A percentile compares a stretch with the other conserved stretches of the same genome.
Conservation (phyloP, 768 basidiomycete genomes). For the Phaffia tasmanica region DNA sequence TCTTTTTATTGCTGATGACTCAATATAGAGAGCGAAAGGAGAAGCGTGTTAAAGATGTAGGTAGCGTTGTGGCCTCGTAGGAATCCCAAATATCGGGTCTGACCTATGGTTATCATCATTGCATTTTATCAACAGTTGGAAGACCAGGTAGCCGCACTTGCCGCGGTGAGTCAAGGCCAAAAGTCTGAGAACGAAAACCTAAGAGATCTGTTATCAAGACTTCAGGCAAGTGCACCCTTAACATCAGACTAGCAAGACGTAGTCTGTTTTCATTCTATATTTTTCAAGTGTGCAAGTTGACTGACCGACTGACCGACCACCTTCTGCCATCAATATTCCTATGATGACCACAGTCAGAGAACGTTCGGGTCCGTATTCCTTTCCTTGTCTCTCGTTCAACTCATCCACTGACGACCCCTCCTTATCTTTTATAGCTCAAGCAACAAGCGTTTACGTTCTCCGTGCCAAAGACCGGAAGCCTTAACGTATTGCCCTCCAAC, state of each 20-base stretch:
- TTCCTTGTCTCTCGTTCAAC: not conserved
- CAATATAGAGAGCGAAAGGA: constrained; percentile 71
- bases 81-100: constrained; percentile 12
- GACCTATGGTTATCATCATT: not conserved
- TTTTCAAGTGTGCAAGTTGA: not conserved
- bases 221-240: too few species aligned
- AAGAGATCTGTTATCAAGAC: constrained; percentile 65
- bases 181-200: constrained; percentile 76
- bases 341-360: not conserved
- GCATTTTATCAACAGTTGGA: constrained; percentile 53
- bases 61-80: constrained; percentile 34
- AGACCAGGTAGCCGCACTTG: constrained; percentile 76
- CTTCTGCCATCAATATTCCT: too few species aligned
- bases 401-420: too few species aligned
- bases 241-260: too few species aligned
- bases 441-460: constrained; percentile 73
- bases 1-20: not conserved
- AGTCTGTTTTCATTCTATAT: constrained; percentile 12
- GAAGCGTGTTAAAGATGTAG: constrained; percentile 89
- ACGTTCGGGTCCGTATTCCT: not conserved
- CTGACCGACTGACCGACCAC: not conserved
- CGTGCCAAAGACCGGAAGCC: constrained; percentile 41
- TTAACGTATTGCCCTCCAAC: constrained; percentile 1
- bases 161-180: constrained; percentile 64
- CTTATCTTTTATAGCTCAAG: constrained; percentile 52